Conservation (phyloP, 1,284 basidiomycete genomes). For the Neolentinus lepideus region DNA sequence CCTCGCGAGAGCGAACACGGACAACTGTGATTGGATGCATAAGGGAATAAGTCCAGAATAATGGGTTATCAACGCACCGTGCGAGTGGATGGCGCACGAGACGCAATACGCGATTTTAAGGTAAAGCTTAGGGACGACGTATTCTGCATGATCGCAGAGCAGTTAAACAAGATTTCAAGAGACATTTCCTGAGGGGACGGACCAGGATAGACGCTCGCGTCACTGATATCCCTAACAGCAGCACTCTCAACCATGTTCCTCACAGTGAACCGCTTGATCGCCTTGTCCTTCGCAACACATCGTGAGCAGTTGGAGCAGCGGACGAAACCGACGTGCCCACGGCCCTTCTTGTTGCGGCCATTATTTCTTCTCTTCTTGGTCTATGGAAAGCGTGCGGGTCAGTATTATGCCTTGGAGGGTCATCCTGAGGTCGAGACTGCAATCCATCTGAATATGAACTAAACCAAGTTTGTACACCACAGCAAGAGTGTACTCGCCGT, state of each 20-base stretch:
- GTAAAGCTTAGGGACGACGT: conserved; percentile 97
- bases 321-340: conserved; percentile 91
- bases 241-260: conserved; percentile 99
- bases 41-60: neutral
- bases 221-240: conserved; percentile 95
- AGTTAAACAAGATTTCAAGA: neutral
- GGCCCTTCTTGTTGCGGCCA: conserved; percentile 97
- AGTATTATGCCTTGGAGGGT: conserved; percentile 11
- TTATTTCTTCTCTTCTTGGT: conserved; percentile 99
- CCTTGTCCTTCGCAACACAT: conserved; percentile 95
- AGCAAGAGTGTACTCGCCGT: neutral
- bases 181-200: conserved; percentile 22
- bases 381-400: conserved; percentile 30
- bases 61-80: conserved; percentile 50
- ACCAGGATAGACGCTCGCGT: conserved; percentile 93
- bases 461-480: neutral
- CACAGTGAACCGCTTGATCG: conserved; percentile 99
- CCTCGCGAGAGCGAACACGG: conserved; percentile 90
- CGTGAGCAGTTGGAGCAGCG: conserved; percentile 99
- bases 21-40: conserved; percentile 56
- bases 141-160: conserved; percentile 52
- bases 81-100: conserved; percentile 99
- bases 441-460: conserved; percentile 24
- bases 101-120: conserved; percentile 99
- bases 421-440: conserved; percentile 24